These are phyloP conservation scores for Exophiala calicioides DNA, from an alignment of 2,329 filamentous ascomycete species.

Conservation along the genomic window DNA sequence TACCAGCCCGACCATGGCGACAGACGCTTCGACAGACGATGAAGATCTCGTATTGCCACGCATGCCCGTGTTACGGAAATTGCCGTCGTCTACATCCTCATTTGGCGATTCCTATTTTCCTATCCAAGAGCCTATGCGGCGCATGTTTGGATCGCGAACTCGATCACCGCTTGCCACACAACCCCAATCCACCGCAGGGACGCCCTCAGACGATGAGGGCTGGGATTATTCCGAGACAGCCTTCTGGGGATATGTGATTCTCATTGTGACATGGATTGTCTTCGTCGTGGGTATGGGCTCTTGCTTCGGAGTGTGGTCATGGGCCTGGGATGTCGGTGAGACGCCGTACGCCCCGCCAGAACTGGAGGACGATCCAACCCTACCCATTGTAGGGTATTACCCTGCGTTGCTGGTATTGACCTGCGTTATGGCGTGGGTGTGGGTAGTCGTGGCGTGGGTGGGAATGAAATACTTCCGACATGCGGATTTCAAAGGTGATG, in stretches of 20 bases:
- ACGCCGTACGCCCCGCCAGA: slow-evolving; percentile 95
- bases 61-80: slow-evolving; percentile 35
- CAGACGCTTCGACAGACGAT: slow-evolving; percentile 79
- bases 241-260: slow-evolving; percentile 96
- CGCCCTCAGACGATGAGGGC: slow-evolving; percentile 48
- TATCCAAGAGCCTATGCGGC: slow-evolving; percentile 40
- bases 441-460: slow-evolving; percentile 96
- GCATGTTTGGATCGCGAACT: slow-evolving; percentile 32
- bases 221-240: slow-evolving; percentile 95
- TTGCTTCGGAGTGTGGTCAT: slow-evolving; percentile 86
- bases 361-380: slow-evolving; percentile 87
- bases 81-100: slow-evolving; percentile 38
- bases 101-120: slow-evolving; percentile 66
- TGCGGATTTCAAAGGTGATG: slow-evolving; percentile 78
- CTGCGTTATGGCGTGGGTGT: slow-evolving; percentile 96
- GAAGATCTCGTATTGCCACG: slow-evolving; percentile 68
- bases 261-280: slow-evolving; percentile 88
- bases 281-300: slow-evolving; percentile 97
- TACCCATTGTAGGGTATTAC: slow-evolving; percentile 97
- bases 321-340: slow-evolving; percentile 98
- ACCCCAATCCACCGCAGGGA: slow-evolving; percentile 36
- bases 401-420: slow-evolving; percentile 91
- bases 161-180: slow-evolving; percentile 44
- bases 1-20: slow-evolving; percentile 58
- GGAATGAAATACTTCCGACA: slow-evolving; percentile 99